Evolutionary conservation across 208 protist species (phyloP).

Genomic region (Wallacemonas sp.): DNA sequence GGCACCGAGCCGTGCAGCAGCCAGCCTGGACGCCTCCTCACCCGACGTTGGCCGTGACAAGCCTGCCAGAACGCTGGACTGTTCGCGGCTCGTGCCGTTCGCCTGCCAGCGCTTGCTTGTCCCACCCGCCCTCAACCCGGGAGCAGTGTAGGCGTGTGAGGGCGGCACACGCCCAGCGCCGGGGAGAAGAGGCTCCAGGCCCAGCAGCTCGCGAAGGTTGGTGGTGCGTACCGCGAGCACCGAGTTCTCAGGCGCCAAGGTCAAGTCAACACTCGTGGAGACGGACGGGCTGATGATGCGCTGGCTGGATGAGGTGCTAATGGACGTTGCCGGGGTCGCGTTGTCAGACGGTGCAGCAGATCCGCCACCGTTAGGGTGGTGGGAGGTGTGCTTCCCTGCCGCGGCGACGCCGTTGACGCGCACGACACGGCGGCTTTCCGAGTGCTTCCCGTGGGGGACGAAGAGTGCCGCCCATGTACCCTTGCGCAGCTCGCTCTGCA

Average conservation of each 20-base stretch:
- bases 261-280: neutral
- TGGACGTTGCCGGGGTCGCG: neutral
- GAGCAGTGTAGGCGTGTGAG: no score
- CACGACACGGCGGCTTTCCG: neutral
- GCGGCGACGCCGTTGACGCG: neutral
- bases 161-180: no score
- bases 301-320: neutral
- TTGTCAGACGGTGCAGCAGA: no score
- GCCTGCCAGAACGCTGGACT: neutral
- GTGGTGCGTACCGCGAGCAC: neutral
- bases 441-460: neutral
- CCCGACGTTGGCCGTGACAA: neutral
- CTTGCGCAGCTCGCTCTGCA: neutral
- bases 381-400: neutral
- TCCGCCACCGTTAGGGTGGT: no score
- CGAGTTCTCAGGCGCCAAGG: neutral
- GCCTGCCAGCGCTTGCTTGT: no score
- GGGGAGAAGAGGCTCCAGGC: neutral
- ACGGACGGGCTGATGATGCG: neutral
- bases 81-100: neutral
- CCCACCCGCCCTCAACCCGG: no score
- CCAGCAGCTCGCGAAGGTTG: neutral
- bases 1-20: no score
- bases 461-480: neutral
- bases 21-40: no score